Conservation (phyloP, 75 land plant species). For the Picea sitchensis region DNA sequence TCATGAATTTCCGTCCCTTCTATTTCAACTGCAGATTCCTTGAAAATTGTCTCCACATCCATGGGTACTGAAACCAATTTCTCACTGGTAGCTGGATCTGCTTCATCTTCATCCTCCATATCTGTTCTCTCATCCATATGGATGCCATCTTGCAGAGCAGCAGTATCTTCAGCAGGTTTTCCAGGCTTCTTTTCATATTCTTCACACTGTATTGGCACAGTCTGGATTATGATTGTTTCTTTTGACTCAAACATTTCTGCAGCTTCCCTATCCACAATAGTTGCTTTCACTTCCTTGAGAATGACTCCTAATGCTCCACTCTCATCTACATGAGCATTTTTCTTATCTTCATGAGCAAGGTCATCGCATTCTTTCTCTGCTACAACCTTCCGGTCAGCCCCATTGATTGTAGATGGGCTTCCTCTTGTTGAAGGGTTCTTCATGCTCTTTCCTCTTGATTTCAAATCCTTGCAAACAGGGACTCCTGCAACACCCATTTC, state of each 20-base stretch:
- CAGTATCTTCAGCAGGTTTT: no score
- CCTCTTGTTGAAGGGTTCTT: background rate
- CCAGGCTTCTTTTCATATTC: background rate
- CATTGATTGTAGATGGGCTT: background rate
- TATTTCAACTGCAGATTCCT: background rate
- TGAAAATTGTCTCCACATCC: background rate
- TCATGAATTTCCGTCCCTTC: background rate
- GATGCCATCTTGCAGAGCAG: no score
- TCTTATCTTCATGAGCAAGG: background rate
- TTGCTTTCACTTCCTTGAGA: background rate
- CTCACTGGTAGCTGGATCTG: no score
- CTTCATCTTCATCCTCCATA: no score
- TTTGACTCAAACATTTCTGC: background rate
- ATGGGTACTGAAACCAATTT: background rate
- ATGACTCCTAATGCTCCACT: background rate
- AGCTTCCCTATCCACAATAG: background rate
- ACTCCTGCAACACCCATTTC: no score
- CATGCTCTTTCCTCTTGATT: no score
- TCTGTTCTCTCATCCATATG: no score
- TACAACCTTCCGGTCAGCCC: no score
- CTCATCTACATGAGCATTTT: background rate
- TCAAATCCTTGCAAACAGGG: no score
- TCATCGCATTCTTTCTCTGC: no score
- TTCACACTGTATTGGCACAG: background rate
- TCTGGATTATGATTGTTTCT: background rate